phyloP scores from a whole-genome alignment of 1,284 basidiomycete species.

The Coniferiporia weirii region DNA sequence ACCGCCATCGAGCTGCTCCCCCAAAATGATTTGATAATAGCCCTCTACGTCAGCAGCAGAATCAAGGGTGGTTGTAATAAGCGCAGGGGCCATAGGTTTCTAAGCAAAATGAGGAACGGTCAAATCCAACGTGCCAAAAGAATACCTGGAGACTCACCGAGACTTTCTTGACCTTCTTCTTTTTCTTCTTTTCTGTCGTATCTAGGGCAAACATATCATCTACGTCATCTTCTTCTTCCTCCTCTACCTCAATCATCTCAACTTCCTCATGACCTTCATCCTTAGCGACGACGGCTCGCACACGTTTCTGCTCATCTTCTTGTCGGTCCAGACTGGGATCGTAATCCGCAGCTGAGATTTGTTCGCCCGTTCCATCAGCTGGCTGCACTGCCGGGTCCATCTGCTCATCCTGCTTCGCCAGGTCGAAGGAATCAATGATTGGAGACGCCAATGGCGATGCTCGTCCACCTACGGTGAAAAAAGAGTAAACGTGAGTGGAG shows the following conservation, averaged over 20 bases:
- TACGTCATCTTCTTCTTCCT: constrained; percentile 68
- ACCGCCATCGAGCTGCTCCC: constrained; percentile 90
- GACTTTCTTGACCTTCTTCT: constrained; percentile 54
- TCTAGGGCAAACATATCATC: constrained; percentile 87
- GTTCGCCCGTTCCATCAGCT: constrained; percentile 51
- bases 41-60: constrained; percentile 86
- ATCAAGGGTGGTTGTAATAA: constrained; percentile 67
- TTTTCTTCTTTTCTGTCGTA: constrained; percentile 49
- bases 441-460: constrained; percentile 54
- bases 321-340: constrained; percentile 82
- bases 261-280: constrained; percentile 37
- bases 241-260: constrained; percentile 58
- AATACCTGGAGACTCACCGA: constrained; percentile 35
- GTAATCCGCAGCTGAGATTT: constrained; percentile 89
- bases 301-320: constrained; percentile 72
- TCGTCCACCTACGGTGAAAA: constrained; percentile 34
- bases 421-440: constrained; percentile 48
- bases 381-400: constrained; percentile 34
- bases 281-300: constrained; percentile 37
- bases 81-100: constrained; percentile 53
- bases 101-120: constrained; percentile 24
- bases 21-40: constrained; percentile 92
- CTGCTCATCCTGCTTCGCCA: constrained; percentile 54
- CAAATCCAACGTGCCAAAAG: background rate
- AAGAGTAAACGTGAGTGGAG: constrained; percentile 3